Conservation (phyloP, 768 basidiomycete genomes). For the Leccinum disarticulatum region DNA sequence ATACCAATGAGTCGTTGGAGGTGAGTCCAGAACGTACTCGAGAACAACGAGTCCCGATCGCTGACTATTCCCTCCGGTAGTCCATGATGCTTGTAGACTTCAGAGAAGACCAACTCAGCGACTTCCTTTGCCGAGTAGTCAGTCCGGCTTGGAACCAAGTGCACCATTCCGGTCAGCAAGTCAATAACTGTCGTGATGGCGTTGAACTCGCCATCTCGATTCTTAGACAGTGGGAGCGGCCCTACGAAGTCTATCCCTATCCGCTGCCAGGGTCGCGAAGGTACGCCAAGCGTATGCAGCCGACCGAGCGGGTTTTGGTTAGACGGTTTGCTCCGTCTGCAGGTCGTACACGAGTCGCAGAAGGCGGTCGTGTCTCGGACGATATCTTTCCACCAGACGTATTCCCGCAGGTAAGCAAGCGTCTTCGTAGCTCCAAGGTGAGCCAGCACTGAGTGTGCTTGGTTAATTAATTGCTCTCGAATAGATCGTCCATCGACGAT, state of each 20-base stretch:
- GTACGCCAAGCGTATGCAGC: too few species aligned
- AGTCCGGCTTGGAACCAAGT: slow-evolving; percentile 15
- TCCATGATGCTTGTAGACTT: slow-evolving; percentile 34
- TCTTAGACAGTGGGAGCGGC: too few species aligned
- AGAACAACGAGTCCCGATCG: slow-evolving; percentile 29
- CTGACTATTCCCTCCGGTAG: slow-evolving; percentile 15
- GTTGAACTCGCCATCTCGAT: slow-evolving; percentile 17
- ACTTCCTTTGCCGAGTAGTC: slow-evolving; percentile 36
- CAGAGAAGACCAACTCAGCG: slow-evolving; percentile 35
- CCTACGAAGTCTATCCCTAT: slow-evolving; percentile 19
- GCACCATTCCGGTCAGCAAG: slow-evolving; percentile 20
- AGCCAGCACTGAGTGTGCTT: too few species aligned
- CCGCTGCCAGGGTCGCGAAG: slow-evolving; percentile 10
- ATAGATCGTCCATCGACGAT: too few species aligned
- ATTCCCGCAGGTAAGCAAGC: too few species aligned
- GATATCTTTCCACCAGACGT: too few species aligned
- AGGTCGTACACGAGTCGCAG: too few species aligned
- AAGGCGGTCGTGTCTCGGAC: too few species aligned
- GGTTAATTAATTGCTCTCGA: too few species aligned
- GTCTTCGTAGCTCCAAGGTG: too few species aligned
- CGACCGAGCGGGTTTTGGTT: too few species aligned
- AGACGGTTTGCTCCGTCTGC: too few species aligned
- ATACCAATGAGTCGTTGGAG: neutral
- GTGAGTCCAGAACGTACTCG: slow-evolving; percentile 26
- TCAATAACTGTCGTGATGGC: slow-evolving; percentile 27